A percentile compares a stretch with the other conserved stretches of the same genome.
These are phyloP conservation scores for Haematococcus sp. DNA, from an alignment of 139 green algal genomes.

Conservation along the genomic window DNA sequence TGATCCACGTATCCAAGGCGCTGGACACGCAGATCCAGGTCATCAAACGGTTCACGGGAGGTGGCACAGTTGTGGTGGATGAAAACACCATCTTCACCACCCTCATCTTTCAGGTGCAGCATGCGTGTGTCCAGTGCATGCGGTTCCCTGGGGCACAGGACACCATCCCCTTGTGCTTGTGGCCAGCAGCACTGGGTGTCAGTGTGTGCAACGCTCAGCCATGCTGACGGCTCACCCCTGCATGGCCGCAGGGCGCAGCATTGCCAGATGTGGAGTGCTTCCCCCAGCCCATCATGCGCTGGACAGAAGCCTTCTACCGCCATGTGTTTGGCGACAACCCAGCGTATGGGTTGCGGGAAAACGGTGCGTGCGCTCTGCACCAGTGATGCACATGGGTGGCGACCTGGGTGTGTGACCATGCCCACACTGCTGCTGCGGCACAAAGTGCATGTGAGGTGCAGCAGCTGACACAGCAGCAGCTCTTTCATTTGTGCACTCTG, in stretches of 20 bases:
- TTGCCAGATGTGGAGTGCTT: slow-evolving; percentile 67
- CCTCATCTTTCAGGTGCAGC: slow-evolving; percentile 41
- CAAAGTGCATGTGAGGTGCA: background rate
- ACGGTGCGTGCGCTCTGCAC: slow-evolving; percentile 60
- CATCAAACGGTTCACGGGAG: slow-evolving; percentile 90
- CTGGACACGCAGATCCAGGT: slow-evolving; percentile 49
- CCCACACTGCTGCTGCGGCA: background rate
- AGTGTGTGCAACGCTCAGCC: background rate
- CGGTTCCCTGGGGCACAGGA: slow-evolving; percentile 1
- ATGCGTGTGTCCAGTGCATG: too few species aligned
- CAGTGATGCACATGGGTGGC: too few species aligned
- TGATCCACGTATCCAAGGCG: slow-evolving; percentile 66
- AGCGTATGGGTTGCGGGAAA: slow-evolving; percentile 68
- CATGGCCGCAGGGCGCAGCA: slow-evolving; percentile 24
- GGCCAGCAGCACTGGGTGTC: background rate
- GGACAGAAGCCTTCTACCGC: slow-evolving; percentile 78
- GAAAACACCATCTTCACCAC: slow-evolving; percentile 75
- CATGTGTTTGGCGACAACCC: slow-evolving; percentile 57
- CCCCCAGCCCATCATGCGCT: slow-evolving; percentile 90
- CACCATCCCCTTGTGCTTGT: background rate
- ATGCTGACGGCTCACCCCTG: background rate
- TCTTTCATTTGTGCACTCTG: too few species aligned
- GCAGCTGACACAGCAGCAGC: background rate
- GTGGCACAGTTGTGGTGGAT: slow-evolving; percentile 96
- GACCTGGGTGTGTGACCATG: too few species aligned